Conservation (phyloP, 202 grass and related monocot genomes). For the Setaria viridis region DNA sequence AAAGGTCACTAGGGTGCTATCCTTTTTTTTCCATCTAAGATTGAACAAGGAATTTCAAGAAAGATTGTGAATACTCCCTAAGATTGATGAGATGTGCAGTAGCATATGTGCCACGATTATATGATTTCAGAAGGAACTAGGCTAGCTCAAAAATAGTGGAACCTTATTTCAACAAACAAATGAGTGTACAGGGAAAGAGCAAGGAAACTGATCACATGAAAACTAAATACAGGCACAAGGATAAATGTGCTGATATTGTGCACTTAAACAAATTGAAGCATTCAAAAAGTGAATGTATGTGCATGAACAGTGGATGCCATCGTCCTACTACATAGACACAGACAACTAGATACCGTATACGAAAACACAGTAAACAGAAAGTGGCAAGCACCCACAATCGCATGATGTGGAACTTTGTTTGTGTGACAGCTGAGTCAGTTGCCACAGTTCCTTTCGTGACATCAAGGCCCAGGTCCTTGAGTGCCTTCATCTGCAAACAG, state of each 20-base stretch:
- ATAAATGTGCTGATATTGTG: conserved; percentile 3
- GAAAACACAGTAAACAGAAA: conserved; percentile 49
- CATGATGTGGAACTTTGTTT: conserved; percentile 91
- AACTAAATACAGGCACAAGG: conserved; percentile 3
- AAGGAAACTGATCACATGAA: conserved; percentile 5
- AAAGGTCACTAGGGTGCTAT: neutral
- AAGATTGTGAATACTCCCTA: neutral
- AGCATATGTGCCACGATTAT: neutral
- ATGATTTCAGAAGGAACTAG: neutral
- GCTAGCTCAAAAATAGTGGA: conserved; percentile 13
- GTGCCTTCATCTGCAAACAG: conserved; percentile 86
- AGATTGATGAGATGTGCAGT: neutral
- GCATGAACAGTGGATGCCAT: conserved; percentile 6
- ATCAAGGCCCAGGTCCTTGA: conserved; percentile 92
- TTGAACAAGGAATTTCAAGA: neutral
- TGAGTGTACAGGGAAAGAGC: neutral
- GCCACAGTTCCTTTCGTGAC: conserved; percentile 86
- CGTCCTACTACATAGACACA: conserved; percentile 15
- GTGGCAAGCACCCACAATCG: conserved; percentile 61
- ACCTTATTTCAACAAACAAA: neutral
- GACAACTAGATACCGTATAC: neutral
- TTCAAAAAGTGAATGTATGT: conserved; percentile 6
- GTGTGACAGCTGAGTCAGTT: conserved; percentile 73
- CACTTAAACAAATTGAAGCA: neutral
- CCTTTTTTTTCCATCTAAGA: neutral